A percentile compares a stretch with the other conserved stretches of the same genome.
Conservation (phyloP, 1,284 basidiomycete genomes). For the Apiotrichum montevideense region DNA sequence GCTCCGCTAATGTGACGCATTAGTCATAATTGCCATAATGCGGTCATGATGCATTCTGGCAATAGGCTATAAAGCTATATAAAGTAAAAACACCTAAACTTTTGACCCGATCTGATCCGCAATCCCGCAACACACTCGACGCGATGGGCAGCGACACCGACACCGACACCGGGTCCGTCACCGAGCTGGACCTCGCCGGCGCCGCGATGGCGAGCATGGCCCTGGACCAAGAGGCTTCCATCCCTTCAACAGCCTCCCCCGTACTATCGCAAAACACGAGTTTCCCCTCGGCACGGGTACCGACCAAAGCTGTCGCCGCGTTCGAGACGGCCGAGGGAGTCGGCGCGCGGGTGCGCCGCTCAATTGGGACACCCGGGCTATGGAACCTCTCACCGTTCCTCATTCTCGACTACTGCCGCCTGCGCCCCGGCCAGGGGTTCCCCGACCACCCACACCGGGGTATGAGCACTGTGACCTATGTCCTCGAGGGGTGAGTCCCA, state of each 20-base stretch:
- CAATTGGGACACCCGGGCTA: conserved; percentile 70
- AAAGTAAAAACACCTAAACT: no score
- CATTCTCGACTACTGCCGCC: conserved; percentile 52
- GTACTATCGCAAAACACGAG: neutral
- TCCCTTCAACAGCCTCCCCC: no score
- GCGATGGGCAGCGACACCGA: no score
- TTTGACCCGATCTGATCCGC: no score
- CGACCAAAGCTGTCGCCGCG: conserved; percentile 65
- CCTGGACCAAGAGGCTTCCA: no score
- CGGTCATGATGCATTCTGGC: no score
- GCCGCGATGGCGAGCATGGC: neutral
- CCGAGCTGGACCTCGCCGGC: neutral
- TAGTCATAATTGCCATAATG: no score
- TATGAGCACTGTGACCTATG: conserved; percentile 69
- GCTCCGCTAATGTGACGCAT: no score
- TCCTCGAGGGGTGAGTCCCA: conserved; percentile 63
- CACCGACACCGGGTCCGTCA: no score
- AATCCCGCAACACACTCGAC: no score
- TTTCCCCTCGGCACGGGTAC: conserved; percentile 53
- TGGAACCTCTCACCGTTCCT: conserved; percentile 84
- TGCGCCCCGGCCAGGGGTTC: conserved; percentile 49
- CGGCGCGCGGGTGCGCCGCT: conserved; percentile 75
- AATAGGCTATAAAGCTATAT: neutral
- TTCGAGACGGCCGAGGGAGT: conserved; percentile 81
- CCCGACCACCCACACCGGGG: conserved; percentile 80